Evolutionary conservation across 176 grass and related monocot species (phyloP).

Genomic region (Stipa capillata): DNA sequence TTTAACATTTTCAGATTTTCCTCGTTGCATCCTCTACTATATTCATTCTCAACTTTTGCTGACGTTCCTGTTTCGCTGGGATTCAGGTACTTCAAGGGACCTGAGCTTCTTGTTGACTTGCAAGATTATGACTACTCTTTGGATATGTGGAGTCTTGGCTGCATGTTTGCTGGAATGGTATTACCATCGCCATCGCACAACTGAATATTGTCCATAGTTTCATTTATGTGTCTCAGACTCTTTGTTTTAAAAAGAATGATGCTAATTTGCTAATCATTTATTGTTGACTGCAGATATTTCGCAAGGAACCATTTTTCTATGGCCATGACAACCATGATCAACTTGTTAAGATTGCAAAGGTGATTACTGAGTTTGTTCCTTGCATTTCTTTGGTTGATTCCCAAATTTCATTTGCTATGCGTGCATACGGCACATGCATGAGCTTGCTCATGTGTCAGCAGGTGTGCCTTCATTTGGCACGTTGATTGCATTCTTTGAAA

Average conservation of each 20-base stretch:
- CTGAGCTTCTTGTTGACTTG: slow-evolving; percentile 83
- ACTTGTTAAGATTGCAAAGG: slow-evolving; percentile 82
- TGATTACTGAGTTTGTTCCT: slow-evolving; percentile 6
- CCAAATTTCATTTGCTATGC: too few relatives aligned
- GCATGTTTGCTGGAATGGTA: slow-evolving; percentile 96
- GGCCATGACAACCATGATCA: slow-evolving; percentile 81
- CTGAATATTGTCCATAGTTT: neutral
- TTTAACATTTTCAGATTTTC: too few relatives aligned
- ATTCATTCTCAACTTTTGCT: neutral
- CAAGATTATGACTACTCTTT: slow-evolving; percentile 88
- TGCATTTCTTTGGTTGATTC: too few relatives aligned
- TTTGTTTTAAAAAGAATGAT: neutral
- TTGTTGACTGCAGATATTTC: slow-evolving; percentile 54
- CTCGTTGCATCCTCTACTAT: neutral
- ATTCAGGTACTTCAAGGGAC: slow-evolving; percentile 78
- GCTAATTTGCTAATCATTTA: neutral
- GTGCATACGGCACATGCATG: too few relatives aligned
- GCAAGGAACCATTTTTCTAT: slow-evolving; percentile 80
- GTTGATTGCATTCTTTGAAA: neutral
- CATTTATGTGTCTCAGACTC: neutral
- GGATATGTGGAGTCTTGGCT: slow-evolving; percentile 92
- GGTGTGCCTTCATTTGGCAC: too few relatives aligned
- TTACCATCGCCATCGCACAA: neutral
- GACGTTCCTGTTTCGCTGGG: neutral
- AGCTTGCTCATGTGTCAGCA: too few relatives aligned